Percentiles rank a stretch among this genome's conserved stretches.
Evolutionary conservation across 2,329 filamentous ascomycete genomes (phyloP).

Genomic region (Pseudogymnoascus pannorum): DNA sequence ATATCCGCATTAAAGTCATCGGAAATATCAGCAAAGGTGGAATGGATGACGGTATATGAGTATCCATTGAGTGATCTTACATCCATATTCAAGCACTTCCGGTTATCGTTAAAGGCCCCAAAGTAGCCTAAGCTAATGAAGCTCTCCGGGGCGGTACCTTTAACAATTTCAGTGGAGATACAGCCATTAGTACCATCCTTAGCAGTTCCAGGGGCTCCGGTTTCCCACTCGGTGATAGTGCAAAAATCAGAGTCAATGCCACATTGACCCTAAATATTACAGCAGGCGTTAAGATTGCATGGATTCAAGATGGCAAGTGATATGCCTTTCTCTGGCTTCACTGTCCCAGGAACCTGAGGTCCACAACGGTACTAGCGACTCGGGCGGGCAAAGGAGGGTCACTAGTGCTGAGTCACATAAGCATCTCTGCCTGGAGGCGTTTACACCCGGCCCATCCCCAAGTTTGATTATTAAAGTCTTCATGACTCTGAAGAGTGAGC

Average conservation of each 20-base stretch:
- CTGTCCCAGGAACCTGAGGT: conserved; percentile 36
- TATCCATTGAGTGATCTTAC: conserved; percentile 18
- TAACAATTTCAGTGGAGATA: conserved; percentile 31
- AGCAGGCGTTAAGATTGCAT: conserved; percentile 38
- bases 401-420: conserved; percentile 36
- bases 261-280: conserved; percentile 35
- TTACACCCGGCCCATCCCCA: conserved; percentile 38
- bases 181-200: conserved; percentile 29
- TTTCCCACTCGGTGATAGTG: conserved; percentile 20
- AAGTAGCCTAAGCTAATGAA: conserved; percentile 29
- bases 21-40: conserved; percentile 31
- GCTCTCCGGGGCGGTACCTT: conserved; percentile 16
- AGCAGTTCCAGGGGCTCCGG: conserved; percentile 31
- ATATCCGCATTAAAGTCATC: conserved; percentile 27
- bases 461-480: conserved; percentile 34
- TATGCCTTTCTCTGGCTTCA: conserved; percentile 25
- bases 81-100: conserved; percentile 27
- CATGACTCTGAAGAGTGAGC: conserved; percentile 33
- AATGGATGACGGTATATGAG: conserved; percentile 29
- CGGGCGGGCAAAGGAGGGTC: conserved; percentile 34
- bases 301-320: conserved; percentile 36
- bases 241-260: conserved; percentile 33
- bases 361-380: conserved; percentile 37
- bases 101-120: conserved; percentile 26
- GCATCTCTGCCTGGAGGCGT: conserved; percentile 24